Conservation (phyloP, 169 alveolate species). For the Ichthyophthirius multifiliis region DNA sequence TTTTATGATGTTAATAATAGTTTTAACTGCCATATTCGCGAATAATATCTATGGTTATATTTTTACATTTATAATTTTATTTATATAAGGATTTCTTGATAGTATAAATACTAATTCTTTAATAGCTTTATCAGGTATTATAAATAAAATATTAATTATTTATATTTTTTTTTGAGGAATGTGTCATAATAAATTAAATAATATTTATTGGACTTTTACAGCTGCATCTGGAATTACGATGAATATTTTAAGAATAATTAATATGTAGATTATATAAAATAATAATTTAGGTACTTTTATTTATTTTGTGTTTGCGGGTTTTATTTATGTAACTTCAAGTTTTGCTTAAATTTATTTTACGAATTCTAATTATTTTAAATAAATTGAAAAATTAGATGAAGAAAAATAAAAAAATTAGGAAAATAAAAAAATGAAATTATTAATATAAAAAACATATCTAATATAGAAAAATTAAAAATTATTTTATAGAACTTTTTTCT, state of each 20-base stretch:
- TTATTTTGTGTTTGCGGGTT: not conserved
- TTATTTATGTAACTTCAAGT: not conserved
- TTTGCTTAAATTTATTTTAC: not conserved
- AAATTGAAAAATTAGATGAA: not conserved
- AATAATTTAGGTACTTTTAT: not conserved
- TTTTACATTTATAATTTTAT: not conserved
- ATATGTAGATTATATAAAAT: no score
- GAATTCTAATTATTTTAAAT: not conserved
- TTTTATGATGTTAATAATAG: not conserved
- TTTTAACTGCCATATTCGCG: not conserved
- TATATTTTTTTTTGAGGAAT: no score
- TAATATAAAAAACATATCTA: not conserved
- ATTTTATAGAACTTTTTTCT: not conserved
- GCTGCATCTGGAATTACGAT: slow-evolving; percentile 1
- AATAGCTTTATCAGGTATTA: not conserved
- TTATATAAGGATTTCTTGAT: not conserved
- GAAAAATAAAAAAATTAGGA: not conserved
- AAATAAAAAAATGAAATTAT: not conserved
- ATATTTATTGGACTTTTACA: slow-evolving; percentile 3
- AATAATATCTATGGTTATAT: not conserved
- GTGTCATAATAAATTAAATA: not conserved
- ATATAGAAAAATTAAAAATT: not conserved
- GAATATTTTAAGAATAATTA: not conserved
- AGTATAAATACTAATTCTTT: not conserved
- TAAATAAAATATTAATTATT: no score